Conservation (phyloP, 345 rosid genomes). For the Bruguiera sexangula region DNA sequence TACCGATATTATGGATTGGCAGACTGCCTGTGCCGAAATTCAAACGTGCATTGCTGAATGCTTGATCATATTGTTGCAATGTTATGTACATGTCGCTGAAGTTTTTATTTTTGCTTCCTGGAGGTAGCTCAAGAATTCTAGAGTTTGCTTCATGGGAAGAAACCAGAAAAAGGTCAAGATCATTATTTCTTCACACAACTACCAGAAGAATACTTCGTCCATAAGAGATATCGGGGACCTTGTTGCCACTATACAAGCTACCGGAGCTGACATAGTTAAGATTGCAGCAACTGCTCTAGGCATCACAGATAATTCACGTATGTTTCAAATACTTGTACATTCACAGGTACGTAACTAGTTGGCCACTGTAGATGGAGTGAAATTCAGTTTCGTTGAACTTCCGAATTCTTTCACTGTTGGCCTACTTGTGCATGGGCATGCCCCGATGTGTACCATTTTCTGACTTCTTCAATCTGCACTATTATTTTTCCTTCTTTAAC, state of each 20-base stretch:
- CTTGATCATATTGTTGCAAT: background rate
- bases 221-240: conserved; percentile 49
- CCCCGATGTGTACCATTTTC: background rate
- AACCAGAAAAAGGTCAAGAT: conserved; percentile 41
- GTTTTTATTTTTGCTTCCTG: conserved; percentile 15
- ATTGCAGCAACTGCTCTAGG: conserved; percentile 58
- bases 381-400: no score
- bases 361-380: background rate
- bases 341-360: conserved; percentile 39
- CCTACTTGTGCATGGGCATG: no score
- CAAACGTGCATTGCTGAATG: background rate
- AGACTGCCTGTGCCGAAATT: background rate
- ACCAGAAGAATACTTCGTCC: conserved; percentile 45
- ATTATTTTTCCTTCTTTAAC: background rate
- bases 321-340: conserved; percentile 50
- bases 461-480: background rate
- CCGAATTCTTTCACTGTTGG: no score
- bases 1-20: background rate
- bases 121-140: conserved; percentile 55
- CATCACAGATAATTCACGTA: conserved; percentile 43
- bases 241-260: conserved; percentile 54
- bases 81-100: conserved; percentile 2
- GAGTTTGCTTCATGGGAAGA: conserved; percentile 42
- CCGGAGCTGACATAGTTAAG: conserved; percentile 62
- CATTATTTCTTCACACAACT: conserved; percentile 65